Conservation (phyloP, 306 rosid genomes). For the barrel medic (Medicago truncatula) region DNA sequence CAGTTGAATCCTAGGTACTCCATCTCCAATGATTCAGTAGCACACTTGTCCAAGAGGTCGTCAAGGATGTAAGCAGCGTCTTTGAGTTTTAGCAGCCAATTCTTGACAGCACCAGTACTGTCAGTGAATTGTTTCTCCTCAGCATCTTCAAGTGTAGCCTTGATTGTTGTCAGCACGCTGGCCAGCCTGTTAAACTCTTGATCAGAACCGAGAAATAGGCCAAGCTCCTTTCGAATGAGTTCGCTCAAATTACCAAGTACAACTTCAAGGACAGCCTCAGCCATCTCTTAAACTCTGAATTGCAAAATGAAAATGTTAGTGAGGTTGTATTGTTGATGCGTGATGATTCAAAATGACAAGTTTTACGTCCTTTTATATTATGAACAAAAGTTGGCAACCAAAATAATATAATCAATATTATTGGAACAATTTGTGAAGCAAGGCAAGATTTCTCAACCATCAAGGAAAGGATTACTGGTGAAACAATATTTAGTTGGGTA, state of each 20-base stretch:
- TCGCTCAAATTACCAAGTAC: slow-evolving; percentile 28
- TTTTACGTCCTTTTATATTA: too few species aligned
- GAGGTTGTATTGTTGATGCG: too few species aligned
- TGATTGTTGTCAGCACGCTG: slow-evolving; percentile 9
- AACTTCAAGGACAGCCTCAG: slow-evolving; percentile 23
- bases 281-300: neutral
- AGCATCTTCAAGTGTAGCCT: slow-evolving; percentile 43
- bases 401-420: too few species aligned
- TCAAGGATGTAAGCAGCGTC: slow-evolving; percentile 21
- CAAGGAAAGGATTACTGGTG: too few species aligned
- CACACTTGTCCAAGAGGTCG: slow-evolving; percentile 42
- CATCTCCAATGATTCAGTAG: too few species aligned
- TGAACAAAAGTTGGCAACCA: too few species aligned
- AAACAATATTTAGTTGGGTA: too few species aligned
- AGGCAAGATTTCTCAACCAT: too few species aligned
- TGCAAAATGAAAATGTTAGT: too few species aligned
- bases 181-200: slow-evolving; percentile 1
- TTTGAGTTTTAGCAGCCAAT: slow-evolving; percentile 31
- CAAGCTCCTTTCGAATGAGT: slow-evolving; percentile 2
- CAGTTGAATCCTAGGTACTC: too few species aligned
- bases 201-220: neutral
- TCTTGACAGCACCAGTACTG: neutral
- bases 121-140: slow-evolving; percentile 42
- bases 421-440: too few species aligned
- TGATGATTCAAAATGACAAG: too few species aligned